Conservation (phyloP, 805 yeast genomes). For the Komagataella pastoris region DNA sequence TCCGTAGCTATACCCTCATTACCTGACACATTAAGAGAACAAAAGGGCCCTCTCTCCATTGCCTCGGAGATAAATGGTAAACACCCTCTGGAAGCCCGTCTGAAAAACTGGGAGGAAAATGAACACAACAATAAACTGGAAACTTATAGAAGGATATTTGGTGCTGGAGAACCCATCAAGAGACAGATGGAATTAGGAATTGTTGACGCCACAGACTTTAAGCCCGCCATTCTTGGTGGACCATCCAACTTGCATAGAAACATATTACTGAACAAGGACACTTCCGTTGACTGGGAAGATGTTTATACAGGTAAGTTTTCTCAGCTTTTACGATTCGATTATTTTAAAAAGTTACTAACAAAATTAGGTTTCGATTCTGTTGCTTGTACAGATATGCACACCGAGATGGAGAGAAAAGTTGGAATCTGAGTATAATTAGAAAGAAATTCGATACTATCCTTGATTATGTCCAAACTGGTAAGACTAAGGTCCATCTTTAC, state of each 20-base stretch:
- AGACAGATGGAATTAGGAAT: conserved; percentile 80
- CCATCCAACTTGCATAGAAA: conserved; percentile 54
- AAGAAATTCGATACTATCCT: not conserved
- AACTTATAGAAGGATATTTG: conserved; percentile 70
- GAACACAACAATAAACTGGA: conserved; percentile 63
- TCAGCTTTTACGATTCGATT: conserved; percentile 14
- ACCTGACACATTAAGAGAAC: conserved; percentile 54
- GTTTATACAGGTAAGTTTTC: conserved; percentile 34
- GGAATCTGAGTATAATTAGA: conserved; percentile 22
- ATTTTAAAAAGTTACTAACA: conserved; percentile 16
- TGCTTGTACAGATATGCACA: conserved; percentile 39
- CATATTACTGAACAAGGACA: conserved; percentile 66
- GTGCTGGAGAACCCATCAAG: conserved; percentile 88
- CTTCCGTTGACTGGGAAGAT: conserved; percentile 87
- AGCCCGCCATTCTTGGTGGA: conserved; percentile 51
- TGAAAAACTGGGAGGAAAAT: conserved; percentile 68
- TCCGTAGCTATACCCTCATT: conserved; percentile 60
- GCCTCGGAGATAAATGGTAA: conserved; percentile 55
- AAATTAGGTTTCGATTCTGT: not conserved
- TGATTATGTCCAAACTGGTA: not conserved
- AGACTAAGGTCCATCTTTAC: not conserved
- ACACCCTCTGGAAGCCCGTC: conserved; percentile 77
- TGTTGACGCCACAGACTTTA: conserved; percentile 55
- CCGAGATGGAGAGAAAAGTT: conserved; percentile 56
- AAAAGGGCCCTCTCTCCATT: conserved; percentile 48